Percentiles rank a stretch among this genome's conserved stretches.
Conservation (phyloP, 176 grass and related monocot species). For the Oryza glaberrima region DNA sequence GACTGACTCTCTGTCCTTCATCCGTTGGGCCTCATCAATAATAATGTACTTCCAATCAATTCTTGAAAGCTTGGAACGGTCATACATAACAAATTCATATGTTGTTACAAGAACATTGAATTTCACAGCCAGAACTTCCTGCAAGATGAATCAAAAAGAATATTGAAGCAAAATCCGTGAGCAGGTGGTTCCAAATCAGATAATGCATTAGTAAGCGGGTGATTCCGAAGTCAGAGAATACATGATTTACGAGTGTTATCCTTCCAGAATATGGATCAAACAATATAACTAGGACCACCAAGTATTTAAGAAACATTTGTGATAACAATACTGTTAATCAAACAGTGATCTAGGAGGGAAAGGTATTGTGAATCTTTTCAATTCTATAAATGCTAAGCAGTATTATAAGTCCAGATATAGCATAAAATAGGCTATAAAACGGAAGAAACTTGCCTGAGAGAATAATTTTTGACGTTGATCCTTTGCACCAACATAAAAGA, state of each 20-base stretch:
- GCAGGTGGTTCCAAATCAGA: slow-evolving; percentile 4
- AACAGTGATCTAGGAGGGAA: neutral
- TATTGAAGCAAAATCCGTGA: slow-evolving; percentile 1
- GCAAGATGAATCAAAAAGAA: slow-evolving; percentile 38
- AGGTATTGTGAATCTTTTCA: slow-evolving; percentile 6
- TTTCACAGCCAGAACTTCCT: slow-evolving; percentile 94
- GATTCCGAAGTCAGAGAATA: slow-evolving; percentile 2
- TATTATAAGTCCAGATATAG: slow-evolving; percentile 4
- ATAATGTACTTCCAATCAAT: slow-evolving; percentile 99
- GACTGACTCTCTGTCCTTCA: slow-evolving; percentile 98
- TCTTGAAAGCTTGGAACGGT: slow-evolving; percentile 97
- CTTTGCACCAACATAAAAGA: slow-evolving; percentile 99
- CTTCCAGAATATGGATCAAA: slow-evolving; percentile 20
- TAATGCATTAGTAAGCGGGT: slow-evolving; percentile 20
- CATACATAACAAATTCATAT: slow-evolving; percentile 98
- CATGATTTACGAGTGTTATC: neutral
- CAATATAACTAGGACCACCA: slow-evolving; percentile 15
- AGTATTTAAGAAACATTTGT: neutral
- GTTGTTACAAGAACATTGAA: slow-evolving; percentile 99
- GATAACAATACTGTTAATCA: neutral
- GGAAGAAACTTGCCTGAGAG: slow-evolving; percentile 69
- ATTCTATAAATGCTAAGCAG: neutral
- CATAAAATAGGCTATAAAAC: neutral
- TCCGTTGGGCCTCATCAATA: slow-evolving; percentile 97
- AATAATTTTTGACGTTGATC: slow-evolving; percentile 89